These are phyloP conservation scores for Limonomyces culmigenus DNA, from an alignment of 1,284 basidiomycete genomes.

Conservation along the genomic window DNA sequence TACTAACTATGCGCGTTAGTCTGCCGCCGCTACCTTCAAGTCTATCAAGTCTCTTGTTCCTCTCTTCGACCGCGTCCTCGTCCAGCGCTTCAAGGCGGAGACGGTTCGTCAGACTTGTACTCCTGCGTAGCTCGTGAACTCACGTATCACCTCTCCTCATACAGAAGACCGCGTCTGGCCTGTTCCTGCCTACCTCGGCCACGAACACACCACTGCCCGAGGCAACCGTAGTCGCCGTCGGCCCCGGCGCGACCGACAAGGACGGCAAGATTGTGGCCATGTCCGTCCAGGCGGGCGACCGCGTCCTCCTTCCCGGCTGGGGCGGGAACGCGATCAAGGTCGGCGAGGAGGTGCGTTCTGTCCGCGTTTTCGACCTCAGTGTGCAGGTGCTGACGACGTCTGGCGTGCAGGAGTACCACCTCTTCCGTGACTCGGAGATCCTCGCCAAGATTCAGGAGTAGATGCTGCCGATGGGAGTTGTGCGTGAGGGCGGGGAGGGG, in stretches of 20 bases:
- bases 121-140: neutral
- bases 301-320: constrained; percentile 89
- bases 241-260: constrained; percentile 83
- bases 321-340: constrained; percentile 94
- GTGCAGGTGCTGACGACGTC: constrained; percentile 2
- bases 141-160: neutral
- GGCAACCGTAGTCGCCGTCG: constrained; percentile 91
- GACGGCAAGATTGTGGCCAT: constrained; percentile 70
- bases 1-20: too few relatives aligned
- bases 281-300: constrained; percentile 77
- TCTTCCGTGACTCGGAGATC: constrained; percentile 94
- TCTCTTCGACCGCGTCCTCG: constrained; percentile 90
- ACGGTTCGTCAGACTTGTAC: constrained; percentile 33
- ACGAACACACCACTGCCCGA: constrained; percentile 81
- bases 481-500: too few relatives aligned
- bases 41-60: constrained; percentile 86
- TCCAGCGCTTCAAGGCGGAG: constrained; percentile 93
- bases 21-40: constrained; percentile 68
- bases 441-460: constrained; percentile 95
- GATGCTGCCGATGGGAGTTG: too few relatives aligned
- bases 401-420: constrained; percentile 58
- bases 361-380: neutral
- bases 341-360: constrained; percentile 74
- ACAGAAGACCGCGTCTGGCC: constrained; percentile 87
- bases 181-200: constrained; percentile 85